Conservation (phyloP, 805 yeast species). For the Yarrowia sp. region DNA sequence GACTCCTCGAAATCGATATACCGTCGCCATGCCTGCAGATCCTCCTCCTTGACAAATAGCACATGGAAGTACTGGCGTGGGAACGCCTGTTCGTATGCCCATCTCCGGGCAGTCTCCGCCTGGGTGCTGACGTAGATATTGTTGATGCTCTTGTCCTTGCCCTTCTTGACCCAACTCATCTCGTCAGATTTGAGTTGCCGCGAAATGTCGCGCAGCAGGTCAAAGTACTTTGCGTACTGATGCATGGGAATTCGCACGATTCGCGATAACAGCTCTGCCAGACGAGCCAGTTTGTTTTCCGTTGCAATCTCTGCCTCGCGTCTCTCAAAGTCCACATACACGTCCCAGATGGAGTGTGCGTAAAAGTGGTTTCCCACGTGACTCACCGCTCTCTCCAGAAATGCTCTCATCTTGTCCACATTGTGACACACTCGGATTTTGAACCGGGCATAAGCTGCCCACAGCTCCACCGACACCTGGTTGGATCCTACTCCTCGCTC, state of each 20-base stretch:
- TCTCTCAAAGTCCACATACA: slow-evolving; percentile 61
- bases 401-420: slow-evolving; percentile 28
- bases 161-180: neutral
- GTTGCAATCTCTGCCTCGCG: slow-evolving; percentile 36
- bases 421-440: slow-evolving; percentile 32
- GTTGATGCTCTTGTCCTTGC: slow-evolving; percentile 15
- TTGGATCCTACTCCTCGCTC: slow-evolving; percentile 37
- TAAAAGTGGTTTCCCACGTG: slow-evolving; percentile 67
- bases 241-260: slow-evolving; percentile 60
- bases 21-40: slow-evolving; percentile 52
- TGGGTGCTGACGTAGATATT: slow-evolving; percentile 47
- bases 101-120: slow-evolving; percentile 51
- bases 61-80: slow-evolving; percentile 54
- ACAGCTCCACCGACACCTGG: slow-evolving; percentile 38
- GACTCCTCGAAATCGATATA: slow-evolving; percentile 57
- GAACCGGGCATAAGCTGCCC: slow-evolving; percentile 42
- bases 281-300: slow-evolving; percentile 40
- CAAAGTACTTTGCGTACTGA: slow-evolving; percentile 77
- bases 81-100: slow-evolving; percentile 64
- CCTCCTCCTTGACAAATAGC: slow-evolving; percentile 44
- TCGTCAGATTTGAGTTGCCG: slow-evolving; percentile 35
- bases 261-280: slow-evolving; percentile 40
- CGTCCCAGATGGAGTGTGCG: slow-evolving; percentile 82
- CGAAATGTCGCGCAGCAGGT: slow-evolving; percentile 37
- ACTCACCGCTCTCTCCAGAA: slow-evolving; percentile 48